A percentile compares a stretch with the other conserved stretches of the same genome.
These are phyloP conservation scores for Limnanthes douglasii DNA, from an alignment of 345 rosid species.

Conservation along the genomic window DNA sequence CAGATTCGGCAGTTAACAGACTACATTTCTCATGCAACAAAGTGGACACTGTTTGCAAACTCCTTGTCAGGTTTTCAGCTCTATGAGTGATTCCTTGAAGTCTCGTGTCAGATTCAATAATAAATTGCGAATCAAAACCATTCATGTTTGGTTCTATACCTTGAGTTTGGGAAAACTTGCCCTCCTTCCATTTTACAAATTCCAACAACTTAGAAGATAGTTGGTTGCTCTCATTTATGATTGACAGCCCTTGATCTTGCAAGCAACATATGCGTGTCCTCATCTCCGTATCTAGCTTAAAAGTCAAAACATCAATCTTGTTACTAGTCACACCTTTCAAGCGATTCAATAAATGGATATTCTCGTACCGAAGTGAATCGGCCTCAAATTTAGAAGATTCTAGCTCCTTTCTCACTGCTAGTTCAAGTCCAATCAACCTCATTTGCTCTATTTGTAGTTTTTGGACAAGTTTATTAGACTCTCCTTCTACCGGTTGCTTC, in stretches of 20 bases:
- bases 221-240: conserved; percentile 40
- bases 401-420: conserved; percentile 56
- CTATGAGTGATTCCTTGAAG: conserved; percentile 57
- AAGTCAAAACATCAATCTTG: conserved; percentile 15
- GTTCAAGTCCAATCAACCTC: conserved; percentile 74
- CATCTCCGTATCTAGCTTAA: conserved; percentile 66
- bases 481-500: conserved; percentile 28
- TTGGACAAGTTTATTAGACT: conserved; percentile 13
- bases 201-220: conserved; percentile 52
- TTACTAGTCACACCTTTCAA: conserved; percentile 35
- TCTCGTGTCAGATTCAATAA: conserved; percentile 62
- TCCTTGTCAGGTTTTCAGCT: conserved; percentile 48
- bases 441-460: conserved; percentile 60
- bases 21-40: conserved; percentile 56
- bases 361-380: conserved; percentile 70
- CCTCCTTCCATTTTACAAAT: conserved; percentile 28
- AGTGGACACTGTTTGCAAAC: conserved; percentile 50
- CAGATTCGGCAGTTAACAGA: conserved; percentile 20
- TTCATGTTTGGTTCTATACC: conserved; percentile 13
- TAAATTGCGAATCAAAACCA: conserved; percentile 52
- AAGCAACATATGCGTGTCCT: conserved; percentile 36
- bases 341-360: conserved; percentile 44
- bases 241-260: conserved; percentile 59
- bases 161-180: conserved; percentile 26
- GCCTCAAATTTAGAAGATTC: conserved; percentile 44